These are phyloP conservation scores for Tubosaeta brunneosetosa DNA, from an alignment of 768 basidiomycete genomes.

Conservation along the genomic window DNA sequence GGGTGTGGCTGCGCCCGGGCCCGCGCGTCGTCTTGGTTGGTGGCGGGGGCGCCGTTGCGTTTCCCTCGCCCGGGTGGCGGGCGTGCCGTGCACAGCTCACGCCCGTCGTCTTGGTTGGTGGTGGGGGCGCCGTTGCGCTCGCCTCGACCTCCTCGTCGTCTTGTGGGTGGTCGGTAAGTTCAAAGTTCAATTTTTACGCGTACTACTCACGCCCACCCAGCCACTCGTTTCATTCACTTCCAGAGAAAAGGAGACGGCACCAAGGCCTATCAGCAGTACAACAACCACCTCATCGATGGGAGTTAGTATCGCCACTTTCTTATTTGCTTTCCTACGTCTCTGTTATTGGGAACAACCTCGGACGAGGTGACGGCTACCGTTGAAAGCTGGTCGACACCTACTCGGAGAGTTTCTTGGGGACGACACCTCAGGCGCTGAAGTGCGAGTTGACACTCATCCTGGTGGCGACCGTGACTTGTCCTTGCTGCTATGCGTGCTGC, in stretches of 20 bases:
- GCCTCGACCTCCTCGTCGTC: too few relatives aligned
- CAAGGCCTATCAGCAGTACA: slow-evolving; percentile 91
- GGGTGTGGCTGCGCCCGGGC: too few relatives aligned
- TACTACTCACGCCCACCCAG: too few relatives aligned
- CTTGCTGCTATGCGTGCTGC: slow-evolving; percentile 22
- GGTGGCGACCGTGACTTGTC: slow-evolving; percentile 29
- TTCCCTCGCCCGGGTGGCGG: too few relatives aligned
- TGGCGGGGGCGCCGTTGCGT: too few relatives aligned
- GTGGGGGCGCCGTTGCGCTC: too few relatives aligned
- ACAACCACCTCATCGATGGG: slow-evolving; percentile 99
- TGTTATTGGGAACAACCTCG: slow-evolving; percentile 19
- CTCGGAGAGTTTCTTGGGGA: slow-evolving; percentile 21
- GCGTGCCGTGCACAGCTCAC: too few relatives aligned
- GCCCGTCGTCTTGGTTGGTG: too few relatives aligned
- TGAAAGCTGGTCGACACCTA: slow-evolving; percentile 21
- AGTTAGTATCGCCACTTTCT: slow-evolving; percentile 85
- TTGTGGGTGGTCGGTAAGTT: too few relatives aligned
- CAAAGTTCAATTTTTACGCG: too few relatives aligned
- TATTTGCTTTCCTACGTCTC: slow-evolving; percentile 32
- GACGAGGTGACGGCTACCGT: slow-evolving; percentile 18
- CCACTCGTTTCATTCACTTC: too few relatives aligned
- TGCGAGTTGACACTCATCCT: slow-evolving; percentile 27
- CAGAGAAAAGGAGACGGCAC: slow-evolving; percentile 81
- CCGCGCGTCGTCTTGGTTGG: too few relatives aligned
- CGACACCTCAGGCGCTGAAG: slow-evolving; percentile 23